A percentile compares a stretch with the other conserved stretches of the same genome.
Conservation (phyloP, 352 stramenopile genomes). For the Plasmopara muralis region DNA sequence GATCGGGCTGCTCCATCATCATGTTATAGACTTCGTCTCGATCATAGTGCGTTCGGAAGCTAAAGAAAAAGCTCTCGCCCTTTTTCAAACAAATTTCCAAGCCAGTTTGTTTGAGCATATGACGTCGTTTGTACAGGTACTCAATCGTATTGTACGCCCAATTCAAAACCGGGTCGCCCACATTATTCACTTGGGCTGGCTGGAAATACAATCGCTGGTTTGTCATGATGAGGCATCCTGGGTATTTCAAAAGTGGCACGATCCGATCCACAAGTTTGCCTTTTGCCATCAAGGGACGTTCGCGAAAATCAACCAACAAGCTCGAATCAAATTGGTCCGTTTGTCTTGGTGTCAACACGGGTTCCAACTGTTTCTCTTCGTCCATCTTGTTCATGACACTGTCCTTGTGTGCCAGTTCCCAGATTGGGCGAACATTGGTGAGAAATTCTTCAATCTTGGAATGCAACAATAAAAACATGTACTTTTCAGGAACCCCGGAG, state of each 20-base stretch:
- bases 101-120: conserved; percentile 87
- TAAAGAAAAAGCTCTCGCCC: conserved; percentile 73
- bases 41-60: conserved; percentile 60
- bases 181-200: conserved; percentile 89
- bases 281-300: conserved; percentile 64
- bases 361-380: conserved; percentile 68
- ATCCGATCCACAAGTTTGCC: conserved; percentile 85
- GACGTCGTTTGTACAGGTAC: conserved; percentile 79
- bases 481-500: conserved; percentile 34
- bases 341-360: conserved; percentile 62
- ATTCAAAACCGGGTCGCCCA: conserved; percentile 80
- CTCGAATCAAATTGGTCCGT: conserved; percentile 85
- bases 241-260: conserved; percentile 87
- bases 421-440: conserved; percentile 55
- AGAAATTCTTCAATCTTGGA: conserved; percentile 80
- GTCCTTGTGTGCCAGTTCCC: conserved; percentile 54
- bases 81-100: conserved; percentile 82
- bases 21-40: conserved; percentile 82
- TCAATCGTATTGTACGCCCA: conserved; percentile 79
- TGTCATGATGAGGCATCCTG: conserved; percentile 89
- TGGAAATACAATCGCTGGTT: conserved; percentile 88
- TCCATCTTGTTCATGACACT: conserved; percentile 81
- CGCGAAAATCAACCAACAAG: conserved; percentile 86
- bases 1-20: conserved; percentile 68
- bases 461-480: conserved; percentile 80